Evolutionary conservation across 352 stramenopile genomes (phyloP).

Genomic region (Phytophthora foliorum): DNA sequence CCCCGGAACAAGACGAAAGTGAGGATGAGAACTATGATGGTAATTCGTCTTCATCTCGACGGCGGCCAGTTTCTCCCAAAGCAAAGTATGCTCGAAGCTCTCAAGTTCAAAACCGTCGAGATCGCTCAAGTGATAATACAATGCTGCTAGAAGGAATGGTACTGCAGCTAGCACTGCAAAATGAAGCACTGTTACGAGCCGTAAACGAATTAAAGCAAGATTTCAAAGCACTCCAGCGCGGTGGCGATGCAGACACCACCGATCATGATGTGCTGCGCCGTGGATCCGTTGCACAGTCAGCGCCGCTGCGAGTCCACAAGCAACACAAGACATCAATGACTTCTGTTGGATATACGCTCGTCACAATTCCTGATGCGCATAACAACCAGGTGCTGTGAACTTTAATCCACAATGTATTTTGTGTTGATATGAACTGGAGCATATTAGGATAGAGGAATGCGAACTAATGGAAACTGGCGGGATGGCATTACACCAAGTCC

Average conservation of each 20-base stretch:
- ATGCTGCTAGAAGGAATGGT: slow-evolving; percentile 66
- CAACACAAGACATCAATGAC: slow-evolving; percentile 6
- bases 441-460: slow-evolving; percentile 21
- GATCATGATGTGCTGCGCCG: slow-evolving; percentile 21
- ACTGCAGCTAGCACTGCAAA: slow-evolving; percentile 65
- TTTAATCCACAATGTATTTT: background rate
- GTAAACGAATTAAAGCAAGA: slow-evolving; percentile 56
- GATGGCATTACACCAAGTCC: slow-evolving; percentile 26
- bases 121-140: slow-evolving; percentile 26
- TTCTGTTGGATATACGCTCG: slow-evolving; percentile 1
- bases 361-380: slow-evolving; percentile 12
- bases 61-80: background rate
- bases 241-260: slow-evolving; percentile 4
- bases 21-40: slow-evolving; percentile 3
- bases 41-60: background rate
- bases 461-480: slow-evolving; percentile 18
- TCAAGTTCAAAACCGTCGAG: background rate
- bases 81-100: background rate
- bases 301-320: slow-evolving; percentile 10
- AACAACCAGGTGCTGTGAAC: slow-evolving; percentile 22
- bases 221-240: slow-evolving; percentile 32
- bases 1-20: slow-evolving; percentile 13
- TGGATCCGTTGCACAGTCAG: background rate
- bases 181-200: slow-evolving; percentile 57
- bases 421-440: slow-evolving; percentile 8